Evolutionary conservation across 2,329 filamentous ascomycete genomes (phyloP).

Genomic region (Pseudohalonectria lignicola): DNA sequence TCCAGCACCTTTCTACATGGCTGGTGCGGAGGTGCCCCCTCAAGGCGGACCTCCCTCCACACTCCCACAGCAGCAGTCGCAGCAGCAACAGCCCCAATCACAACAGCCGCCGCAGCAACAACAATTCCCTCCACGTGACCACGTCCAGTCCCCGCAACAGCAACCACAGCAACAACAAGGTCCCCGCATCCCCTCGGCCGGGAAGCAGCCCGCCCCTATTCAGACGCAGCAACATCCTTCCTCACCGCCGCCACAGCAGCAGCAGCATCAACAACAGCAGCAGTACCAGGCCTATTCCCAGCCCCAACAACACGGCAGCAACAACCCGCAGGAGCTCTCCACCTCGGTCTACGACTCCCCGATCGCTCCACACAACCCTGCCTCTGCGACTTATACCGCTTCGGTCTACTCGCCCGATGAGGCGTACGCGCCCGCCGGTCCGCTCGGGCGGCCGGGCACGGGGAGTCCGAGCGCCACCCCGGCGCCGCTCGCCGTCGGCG

Average conservation of each 20-base stretch:
- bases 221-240: constrained; percentile 27
- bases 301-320: constrained; percentile 54
- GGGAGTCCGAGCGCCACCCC: constrained; percentile 17
- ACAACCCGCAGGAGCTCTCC: constrained; percentile 65
- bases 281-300: constrained; percentile 31
- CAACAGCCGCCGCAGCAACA: constrained; percentile 25
- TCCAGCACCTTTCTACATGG: constrained; percentile 52
- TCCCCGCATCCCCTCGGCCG: constrained; percentile 32
- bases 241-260: constrained; percentile 30
- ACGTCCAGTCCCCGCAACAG: no score
- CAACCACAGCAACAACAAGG: no score
- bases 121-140: constrained; percentile 40
- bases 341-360: constrained; percentile 71
- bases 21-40: constrained; percentile 42
- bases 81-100: constrained; percentile 14
- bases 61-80: constrained; percentile 11
- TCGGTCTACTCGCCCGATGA: constrained; percentile 40
- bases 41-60: constrained; percentile 20
- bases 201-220: constrained; percentile 35
- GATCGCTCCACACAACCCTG: constrained; percentile 41
- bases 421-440: no score
- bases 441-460: constrained; percentile 15
- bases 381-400: constrained; percentile 31
- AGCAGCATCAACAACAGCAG: constrained; percentile 16
- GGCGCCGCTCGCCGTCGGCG: constrained; percentile 13